Evolutionary conservation across 2,329 filamentous ascomycete species (phyloP).

Genomic region (Mollisiaceae sp.): DNA sequence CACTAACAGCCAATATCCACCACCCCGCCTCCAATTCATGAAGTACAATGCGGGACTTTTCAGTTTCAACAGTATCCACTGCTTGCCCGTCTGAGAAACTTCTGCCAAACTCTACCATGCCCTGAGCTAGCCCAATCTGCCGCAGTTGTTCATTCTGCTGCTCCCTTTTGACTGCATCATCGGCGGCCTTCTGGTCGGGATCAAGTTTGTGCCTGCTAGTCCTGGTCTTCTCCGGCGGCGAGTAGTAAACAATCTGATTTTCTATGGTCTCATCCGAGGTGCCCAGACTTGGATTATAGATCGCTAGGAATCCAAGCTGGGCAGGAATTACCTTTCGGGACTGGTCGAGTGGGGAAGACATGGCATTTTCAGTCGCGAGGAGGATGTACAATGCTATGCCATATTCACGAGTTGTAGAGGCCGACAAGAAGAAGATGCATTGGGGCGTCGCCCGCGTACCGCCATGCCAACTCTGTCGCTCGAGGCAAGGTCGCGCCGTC

Average conservation of each 20-base stretch:
- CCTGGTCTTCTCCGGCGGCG: constrained; percentile 38
- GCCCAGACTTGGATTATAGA: constrained; percentile 90
- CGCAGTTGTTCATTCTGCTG: constrained; percentile 85
- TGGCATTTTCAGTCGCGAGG: constrained; percentile 30
- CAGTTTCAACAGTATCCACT: constrained; percentile 88
- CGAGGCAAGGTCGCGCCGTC: constrained; percentile 6
- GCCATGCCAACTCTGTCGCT: not conserved
- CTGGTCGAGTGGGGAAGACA: constrained; percentile 34
- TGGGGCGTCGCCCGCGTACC: not conserved
- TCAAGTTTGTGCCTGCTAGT: constrained; percentile 17
- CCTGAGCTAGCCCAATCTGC: constrained; percentile 94
- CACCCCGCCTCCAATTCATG: constrained; percentile 88
- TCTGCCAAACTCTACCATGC: constrained; percentile 91
- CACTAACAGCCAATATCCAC: constrained; percentile 90
- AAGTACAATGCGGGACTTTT: constrained; percentile 82
- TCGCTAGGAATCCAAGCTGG: constrained; percentile 86
- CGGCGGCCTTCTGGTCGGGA: constrained; percentile 29
- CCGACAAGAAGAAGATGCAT: not conserved
- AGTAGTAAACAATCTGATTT: constrained; percentile 91
- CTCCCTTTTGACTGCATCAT: constrained; percentile 52
- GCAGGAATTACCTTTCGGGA: constrained; percentile 60
- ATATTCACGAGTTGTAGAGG: not conserved
- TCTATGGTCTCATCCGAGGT: constrained; percentile 62
- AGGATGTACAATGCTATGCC: not conserved
- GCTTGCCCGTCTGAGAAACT: constrained; percentile 80